Percentiles rank a stretch among this genome's conserved stretches.
Evolutionary conservation across 179 eudicot species (phyloP).

Genomic region (Patellifolia procumbens): DNA sequence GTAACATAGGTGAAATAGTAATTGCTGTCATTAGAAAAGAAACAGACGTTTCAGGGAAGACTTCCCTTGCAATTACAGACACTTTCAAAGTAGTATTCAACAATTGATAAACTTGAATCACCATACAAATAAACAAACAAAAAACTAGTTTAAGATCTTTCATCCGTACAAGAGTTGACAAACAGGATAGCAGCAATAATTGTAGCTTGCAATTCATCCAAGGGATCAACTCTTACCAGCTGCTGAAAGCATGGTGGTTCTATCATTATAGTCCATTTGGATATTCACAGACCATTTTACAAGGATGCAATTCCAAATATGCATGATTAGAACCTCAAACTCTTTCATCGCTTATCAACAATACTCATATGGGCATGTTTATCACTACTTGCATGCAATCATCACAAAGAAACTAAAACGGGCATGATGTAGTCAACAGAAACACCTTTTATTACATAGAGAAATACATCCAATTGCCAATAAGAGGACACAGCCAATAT

Average conservation of each 20-base stretch:
- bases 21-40: neutral
- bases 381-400: neutral
- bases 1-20: neutral
- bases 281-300: neutral
- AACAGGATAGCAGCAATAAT: neutral
- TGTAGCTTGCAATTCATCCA: neutral
- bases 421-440: neutral
- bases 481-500: conserved; percentile 3
- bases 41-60: neutral
- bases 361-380: neutral
- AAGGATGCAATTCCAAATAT: neutral
- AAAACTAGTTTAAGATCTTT: neutral
- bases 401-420: neutral
- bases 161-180: neutral
- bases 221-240: neutral
- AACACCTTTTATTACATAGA: neutral
- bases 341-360: neutral
- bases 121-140: neutral
- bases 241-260: neutral
- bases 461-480: neutral
- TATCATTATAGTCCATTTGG: neutral
- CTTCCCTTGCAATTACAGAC: neutral
- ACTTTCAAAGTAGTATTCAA: neutral
- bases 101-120: neutral
- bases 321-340: neutral